Conservation (phyloP, 73 alveolate genomes). For the Paramecium primaurelia region DNA sequence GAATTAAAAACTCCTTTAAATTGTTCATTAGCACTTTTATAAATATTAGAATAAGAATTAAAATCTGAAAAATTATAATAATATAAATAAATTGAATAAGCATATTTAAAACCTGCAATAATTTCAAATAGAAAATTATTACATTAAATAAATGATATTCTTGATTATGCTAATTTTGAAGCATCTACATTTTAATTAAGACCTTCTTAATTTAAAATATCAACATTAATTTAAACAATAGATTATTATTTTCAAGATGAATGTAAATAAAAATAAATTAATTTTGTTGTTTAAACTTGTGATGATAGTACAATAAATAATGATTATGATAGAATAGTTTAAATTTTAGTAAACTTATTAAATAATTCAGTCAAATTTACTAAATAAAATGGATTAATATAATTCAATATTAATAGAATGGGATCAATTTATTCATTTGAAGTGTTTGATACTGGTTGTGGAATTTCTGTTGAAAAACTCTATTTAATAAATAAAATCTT, state of each 20-base stretch:
- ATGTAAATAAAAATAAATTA: background rate
- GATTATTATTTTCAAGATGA: background rate
- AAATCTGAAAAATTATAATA: background rate
- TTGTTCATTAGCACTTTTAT: constrained; percentile 31
- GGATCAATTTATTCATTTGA: background rate
- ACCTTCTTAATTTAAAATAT: background rate
- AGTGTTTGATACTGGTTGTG: constrained; percentile 33
- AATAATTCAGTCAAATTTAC: constrained; percentile 38
- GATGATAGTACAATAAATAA: background rate
- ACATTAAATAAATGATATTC: constrained; percentile 49
- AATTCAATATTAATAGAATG: background rate
- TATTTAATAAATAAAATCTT: background rate
- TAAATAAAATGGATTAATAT: background rate
- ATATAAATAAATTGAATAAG: background rate
- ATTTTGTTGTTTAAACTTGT: background rate
- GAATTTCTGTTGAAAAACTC: background rate
- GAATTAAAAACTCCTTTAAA: constrained; percentile 60
- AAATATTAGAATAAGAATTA: background rate
- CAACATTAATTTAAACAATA: background rate
- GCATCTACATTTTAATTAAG: background rate
- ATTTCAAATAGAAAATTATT: background rate
- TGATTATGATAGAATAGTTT: background rate
- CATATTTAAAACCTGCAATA: constrained; percentile 22
- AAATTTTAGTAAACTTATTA: constrained; percentile 8
- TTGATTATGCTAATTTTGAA: constrained; percentile 55